Evolutionary conservation across 1,284 basidiomycete species (phyloP).

Genomic region (Paramarasmius palmivorus): DNA sequence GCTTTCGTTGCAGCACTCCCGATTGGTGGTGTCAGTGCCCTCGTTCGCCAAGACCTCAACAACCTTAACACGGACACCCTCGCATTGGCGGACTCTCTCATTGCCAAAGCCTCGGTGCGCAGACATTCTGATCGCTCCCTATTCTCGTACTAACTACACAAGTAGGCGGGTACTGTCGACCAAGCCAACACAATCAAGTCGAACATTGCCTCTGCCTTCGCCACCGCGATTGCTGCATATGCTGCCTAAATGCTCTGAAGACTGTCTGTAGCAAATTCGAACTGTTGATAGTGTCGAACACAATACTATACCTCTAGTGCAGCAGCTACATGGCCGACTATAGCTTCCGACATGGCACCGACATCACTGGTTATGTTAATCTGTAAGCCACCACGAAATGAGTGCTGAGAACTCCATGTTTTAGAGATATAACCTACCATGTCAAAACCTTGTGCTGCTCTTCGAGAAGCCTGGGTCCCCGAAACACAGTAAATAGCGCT

Average conservation of each 20-base stretch:
- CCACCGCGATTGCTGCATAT: not conserved
- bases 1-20: constrained; percentile 18
- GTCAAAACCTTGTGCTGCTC: constrained; percentile 59
- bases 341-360: constrained; percentile 44
- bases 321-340: constrained; percentile 29
- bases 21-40: constrained; percentile 25
- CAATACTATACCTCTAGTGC: no score
- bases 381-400: constrained; percentile 27
- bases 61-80: constrained; percentile 17
- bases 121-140: not conserved
- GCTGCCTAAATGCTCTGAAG: no score
- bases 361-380: constrained; percentile 53
- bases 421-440: constrained; percentile 40
- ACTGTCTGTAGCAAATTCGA: no score
- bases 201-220: not conserved
- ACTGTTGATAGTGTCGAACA: no score
- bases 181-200: constrained; percentile 1
- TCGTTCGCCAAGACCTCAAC: constrained; percentile 25
- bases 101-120: constrained; percentile 23
- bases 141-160: no score
- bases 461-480: constrained; percentile 47
- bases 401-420: constrained; percentile 1
- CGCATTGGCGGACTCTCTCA: constrained; percentile 20
- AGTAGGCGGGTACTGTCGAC: not conserved
- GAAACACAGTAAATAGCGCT: constrained; percentile 51